Evolutionary conservation across 257 asterid species (phyloP).

Genomic region (Penstemon newberryi): DNA sequence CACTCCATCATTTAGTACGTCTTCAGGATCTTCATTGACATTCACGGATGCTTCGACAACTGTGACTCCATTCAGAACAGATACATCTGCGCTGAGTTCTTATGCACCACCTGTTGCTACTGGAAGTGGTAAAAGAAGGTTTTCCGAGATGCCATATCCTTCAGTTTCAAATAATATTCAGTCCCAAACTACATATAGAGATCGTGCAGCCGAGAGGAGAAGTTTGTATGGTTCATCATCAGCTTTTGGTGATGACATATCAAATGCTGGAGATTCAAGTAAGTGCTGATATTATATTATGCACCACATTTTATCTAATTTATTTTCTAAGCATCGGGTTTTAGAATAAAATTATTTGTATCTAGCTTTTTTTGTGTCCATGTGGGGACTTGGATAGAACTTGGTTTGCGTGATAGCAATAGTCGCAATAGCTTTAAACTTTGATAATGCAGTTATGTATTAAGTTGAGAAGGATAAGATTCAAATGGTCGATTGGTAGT

Average conservation of each 20-base stretch:
- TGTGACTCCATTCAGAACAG: constrained; percentile 72
- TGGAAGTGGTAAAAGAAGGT: constrained; percentile 85
- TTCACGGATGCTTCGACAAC: constrained; percentile 46
- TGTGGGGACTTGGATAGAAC: constrained; percentile 36
- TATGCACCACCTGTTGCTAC: constrained; percentile 57
- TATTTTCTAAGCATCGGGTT: constrained; percentile 11
- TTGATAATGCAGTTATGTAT: constrained; percentile 41
- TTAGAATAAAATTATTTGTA: constrained; percentile 16
- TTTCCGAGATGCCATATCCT: constrained; percentile 81
- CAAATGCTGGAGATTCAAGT: constrained; percentile 77
- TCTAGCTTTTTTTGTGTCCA: constrained; percentile 31
- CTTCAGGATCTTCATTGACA: constrained; percentile 43
- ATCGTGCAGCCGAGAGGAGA: constrained; percentile 98
- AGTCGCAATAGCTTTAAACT: constrained; percentile 36
- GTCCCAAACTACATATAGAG: constrained; percentile 72
- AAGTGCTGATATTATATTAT: constrained; percentile 45
- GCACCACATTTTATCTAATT: neutral
- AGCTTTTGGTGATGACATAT: constrained; percentile 59
- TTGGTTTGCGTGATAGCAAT: constrained; percentile 30
- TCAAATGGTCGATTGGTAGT: constrained; percentile 64
- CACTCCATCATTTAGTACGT: constrained; percentile 37
- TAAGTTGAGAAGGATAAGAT: constrained; percentile 48
- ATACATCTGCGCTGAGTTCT: constrained; percentile 78
- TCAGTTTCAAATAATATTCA: constrained; percentile 58
- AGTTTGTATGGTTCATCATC: constrained; percentile 88